Percentiles rank a stretch among this genome's conserved stretches.
phyloP scores from a whole-genome alignment of 1,139 yeast genomes.

The Nakaseomyces bracarensis region DNA sequence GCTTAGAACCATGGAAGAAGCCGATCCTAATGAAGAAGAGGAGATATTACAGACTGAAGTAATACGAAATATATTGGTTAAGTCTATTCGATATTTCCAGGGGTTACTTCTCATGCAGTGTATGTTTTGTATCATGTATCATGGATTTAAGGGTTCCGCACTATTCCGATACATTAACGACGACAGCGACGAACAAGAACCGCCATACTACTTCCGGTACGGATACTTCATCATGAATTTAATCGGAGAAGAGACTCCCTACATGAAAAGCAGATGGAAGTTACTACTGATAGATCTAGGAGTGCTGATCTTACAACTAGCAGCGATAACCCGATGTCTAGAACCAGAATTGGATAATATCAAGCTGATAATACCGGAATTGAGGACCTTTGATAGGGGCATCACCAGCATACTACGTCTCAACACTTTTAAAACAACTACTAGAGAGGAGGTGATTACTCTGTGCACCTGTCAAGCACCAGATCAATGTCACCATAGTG shows the following conservation, averaged over 20 bases:
- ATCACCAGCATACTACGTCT: not conserved
- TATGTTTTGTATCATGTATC: constrained; percentile 5
- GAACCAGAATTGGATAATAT: not conserved
- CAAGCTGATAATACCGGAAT: not conserved
- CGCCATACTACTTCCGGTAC: not conserved
- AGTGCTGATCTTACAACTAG: not conserved
- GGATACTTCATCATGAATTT: constrained; percentile 1
- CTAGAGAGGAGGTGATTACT: not conserved
- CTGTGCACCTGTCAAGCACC: constrained; percentile 3
- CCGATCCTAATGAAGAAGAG: not conserved
- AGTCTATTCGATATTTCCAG: constrained; percentile 6
- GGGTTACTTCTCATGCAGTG: constrained; percentile 2
- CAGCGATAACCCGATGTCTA: not conserved
- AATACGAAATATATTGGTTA: constrained; percentile 3
- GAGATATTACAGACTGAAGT: constrained; percentile 2
- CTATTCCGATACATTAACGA: not conserved
- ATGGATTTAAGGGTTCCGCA: not conserved
- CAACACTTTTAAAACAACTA: not conserved
- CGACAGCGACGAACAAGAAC: not conserved
- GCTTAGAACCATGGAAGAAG: not conserved
- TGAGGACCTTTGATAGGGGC: not conserved
- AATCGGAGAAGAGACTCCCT: not conserved
- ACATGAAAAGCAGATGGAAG: not conserved
- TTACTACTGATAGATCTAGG: not conserved
- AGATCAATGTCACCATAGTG: not conserved